Conservation (phyloP, 1,284 basidiomycete genomes). For the Cutaneotrichosporon cyanovorans region DNA sequence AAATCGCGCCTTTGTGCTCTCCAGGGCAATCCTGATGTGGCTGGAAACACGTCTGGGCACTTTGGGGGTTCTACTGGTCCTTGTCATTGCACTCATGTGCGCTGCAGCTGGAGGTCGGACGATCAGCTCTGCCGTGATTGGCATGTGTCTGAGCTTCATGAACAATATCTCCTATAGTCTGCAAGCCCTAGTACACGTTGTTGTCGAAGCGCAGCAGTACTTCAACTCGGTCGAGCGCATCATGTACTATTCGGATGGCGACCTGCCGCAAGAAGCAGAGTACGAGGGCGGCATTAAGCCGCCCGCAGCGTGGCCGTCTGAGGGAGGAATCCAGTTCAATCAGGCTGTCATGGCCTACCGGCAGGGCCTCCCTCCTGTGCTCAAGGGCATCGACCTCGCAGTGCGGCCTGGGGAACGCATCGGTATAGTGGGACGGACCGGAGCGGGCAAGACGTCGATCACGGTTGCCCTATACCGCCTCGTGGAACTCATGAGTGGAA, state of each 20-base stretch:
- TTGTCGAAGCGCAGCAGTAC: slow-evolving; percentile 57
- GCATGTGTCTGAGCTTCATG: slow-evolving; percentile 61
- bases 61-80: slow-evolving; percentile 59
- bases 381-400: slow-evolving; percentile 45
- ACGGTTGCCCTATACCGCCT: slow-evolving; percentile 52
- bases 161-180: slow-evolving; percentile 51
- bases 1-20: slow-evolving; percentile 56
- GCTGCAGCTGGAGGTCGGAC: slow-evolving; percentile 48
- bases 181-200: slow-evolving; percentile 51
- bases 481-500: slow-evolving; percentile 45
- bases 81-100: slow-evolving; percentile 54
- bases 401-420: slow-evolving; percentile 48
- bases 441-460: slow-evolving; percentile 54
- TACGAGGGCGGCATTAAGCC: slow-evolving; percentile 56
- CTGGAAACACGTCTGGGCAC: slow-evolving; percentile 71
- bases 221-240: slow-evolving; percentile 68
- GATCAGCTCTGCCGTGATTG: slow-evolving; percentile 60
- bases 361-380: slow-evolving; percentile 46
- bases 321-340: slow-evolving; percentile 38
- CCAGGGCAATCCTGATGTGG: slow-evolving; percentile 52
- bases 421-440: slow-evolving; percentile 49
- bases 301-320: slow-evolving; percentile 41
- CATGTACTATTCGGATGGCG: slow-evolving; percentile 54
- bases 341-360: slow-evolving; percentile 47
- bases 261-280: slow-evolving; percentile 57